phyloP scores from a whole-genome alignment of 1,139 yeast genomes.

The Yamadazyma spencermartinsiae region DNA sequence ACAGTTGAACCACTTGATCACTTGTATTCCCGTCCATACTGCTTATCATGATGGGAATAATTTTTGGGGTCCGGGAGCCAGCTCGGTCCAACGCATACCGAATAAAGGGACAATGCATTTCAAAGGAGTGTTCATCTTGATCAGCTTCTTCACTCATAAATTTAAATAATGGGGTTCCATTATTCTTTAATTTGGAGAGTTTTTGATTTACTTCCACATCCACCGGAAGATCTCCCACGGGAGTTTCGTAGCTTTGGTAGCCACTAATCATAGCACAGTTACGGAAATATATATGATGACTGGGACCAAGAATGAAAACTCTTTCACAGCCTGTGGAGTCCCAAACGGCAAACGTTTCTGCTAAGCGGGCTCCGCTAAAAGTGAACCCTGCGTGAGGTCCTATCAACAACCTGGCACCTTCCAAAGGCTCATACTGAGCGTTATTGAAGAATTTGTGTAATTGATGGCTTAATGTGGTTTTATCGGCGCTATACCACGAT shows the following conservation, averaged over 20 bases:
- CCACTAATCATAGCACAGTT: constrained; percentile 57
- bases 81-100: constrained; percentile 32
- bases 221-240: constrained; percentile 72
- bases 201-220: constrained; percentile 35
- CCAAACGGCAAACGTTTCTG: constrained; percentile 73
- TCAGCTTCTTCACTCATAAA: constrained; percentile 64
- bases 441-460: constrained; percentile 35
- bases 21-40: constrained; percentile 52
- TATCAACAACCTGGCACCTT: constrained; percentile 63
- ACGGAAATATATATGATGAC: constrained; percentile 85
- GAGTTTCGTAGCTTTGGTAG: constrained; percentile 68
- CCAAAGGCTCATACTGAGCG: constrained; percentile 22
- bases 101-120: constrained; percentile 88
- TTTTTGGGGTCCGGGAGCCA: constrained; percentile 34
- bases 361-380: constrained; percentile 77
- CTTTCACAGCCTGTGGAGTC: constrained; percentile 59
- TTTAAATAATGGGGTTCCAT: constrained; percentile 35
- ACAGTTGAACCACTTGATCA: constrained; percentile 42
- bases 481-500: constrained; percentile 70
- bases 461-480: constrained; percentile 45
- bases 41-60: constrained; percentile 83
- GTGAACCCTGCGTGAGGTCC: constrained; percentile 90
- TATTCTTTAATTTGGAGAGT: constrained; percentile 3
- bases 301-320: constrained; percentile 85
- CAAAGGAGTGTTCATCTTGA: constrained; percentile 88